Evolutionary conservation across 2,329 filamentous ascomycete species (phyloP).

Genomic region (Blumeriella jaapii): DNA sequence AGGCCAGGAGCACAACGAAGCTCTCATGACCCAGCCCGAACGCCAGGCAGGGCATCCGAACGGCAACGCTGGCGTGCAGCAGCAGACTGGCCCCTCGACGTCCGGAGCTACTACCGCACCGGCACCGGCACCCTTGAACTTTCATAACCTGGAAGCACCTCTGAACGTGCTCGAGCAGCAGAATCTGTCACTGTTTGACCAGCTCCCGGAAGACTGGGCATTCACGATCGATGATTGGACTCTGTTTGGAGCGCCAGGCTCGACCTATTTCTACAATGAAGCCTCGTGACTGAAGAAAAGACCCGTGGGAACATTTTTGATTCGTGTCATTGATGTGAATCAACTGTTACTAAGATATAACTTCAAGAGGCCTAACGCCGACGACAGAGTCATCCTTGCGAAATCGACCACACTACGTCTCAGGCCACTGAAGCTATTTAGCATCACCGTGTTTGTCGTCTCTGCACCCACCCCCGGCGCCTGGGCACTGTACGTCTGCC

Average conservation of each 20-base stretch:
- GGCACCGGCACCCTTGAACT: background rate
- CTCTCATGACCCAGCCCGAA: background rate
- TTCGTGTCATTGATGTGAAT: too few relatives aligned
- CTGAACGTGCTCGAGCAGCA: slow-evolving; percentile 1
- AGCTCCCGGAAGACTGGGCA: slow-evolving; percentile 15
- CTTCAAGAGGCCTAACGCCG: slow-evolving; percentile 1
- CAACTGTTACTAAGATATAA: slow-evolving; percentile 4
- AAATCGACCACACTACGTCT: slow-evolving; percentile 4
- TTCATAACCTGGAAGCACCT: slow-evolving; percentile 1
- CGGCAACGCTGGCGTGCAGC: background rate
- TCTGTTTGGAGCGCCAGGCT: slow-evolving; percentile 14
- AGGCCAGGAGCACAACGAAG: too few relatives aligned
- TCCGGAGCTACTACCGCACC: background rate
- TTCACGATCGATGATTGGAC: slow-evolving; percentile 18
- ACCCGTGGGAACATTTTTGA: too few relatives aligned
- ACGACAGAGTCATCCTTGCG: slow-evolving; percentile 2
- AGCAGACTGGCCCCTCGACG: background rate
- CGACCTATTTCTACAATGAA: slow-evolving; percentile 14
- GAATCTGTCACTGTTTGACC: slow-evolving; percentile 10
- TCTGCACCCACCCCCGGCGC: slow-evolving; percentile 1
- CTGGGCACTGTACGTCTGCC: slow-evolving; percentile 29
- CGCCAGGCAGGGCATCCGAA: background rate
- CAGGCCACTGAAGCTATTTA: background rate
- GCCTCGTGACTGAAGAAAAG: slow-evolving; percentile 1
- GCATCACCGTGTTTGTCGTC: background rate